Percentiles rank a stretch among this genome's conserved stretches.
phyloP scores from a whole-genome alignment of 1,284 basidiomycete genomes.

The Fistulina hepatica region DNA sequence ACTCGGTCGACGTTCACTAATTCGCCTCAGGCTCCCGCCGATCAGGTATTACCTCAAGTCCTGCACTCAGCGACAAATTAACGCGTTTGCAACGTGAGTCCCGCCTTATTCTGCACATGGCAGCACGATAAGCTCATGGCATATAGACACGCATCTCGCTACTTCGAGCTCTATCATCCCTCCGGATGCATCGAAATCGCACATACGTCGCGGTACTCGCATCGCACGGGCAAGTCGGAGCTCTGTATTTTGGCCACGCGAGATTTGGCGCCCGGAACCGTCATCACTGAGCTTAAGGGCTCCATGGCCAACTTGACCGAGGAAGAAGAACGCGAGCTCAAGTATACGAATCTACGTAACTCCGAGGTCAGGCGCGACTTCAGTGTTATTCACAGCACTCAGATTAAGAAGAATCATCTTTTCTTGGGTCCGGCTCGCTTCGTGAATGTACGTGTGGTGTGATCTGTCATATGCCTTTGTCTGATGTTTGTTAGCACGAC shows the following conservation, averaged over 20 bases:
- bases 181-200: conserved; percentile 78
- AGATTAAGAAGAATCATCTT: conserved; percentile 86
- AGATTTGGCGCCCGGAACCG: conserved; percentile 53
- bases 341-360: conserved; percentile 58
- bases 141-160: conserved; percentile 79
- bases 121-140: too few relatives aligned
- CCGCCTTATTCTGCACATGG: too few relatives aligned
- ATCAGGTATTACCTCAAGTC: conserved; percentile 63
- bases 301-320: conserved; percentile 79
- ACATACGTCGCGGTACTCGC: conserved; percentile 74
- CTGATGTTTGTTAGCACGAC: conserved; percentile 55
- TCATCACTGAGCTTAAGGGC: conserved; percentile 76
- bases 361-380: conserved; percentile 78
- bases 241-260: conserved; percentile 82
- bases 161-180: conserved; percentile 75
- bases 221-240: conserved; percentile 82
- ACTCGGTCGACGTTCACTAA: conserved; percentile 24
- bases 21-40: conserved; percentile 42
- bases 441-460: conserved; percentile 65
- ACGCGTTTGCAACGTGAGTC: conserved; percentile 77
- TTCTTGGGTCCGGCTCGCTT: conserved; percentile 90
- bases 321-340: conserved; percentile 72
- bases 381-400: conserved; percentile 82
- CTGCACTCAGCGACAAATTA: conserved; percentile 71
- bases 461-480: conserved; percentile 12